Evolutionary conservation across 176 grass and related monocot genomes (phyloP).

Genomic region (Musa itinerans): DNA sequence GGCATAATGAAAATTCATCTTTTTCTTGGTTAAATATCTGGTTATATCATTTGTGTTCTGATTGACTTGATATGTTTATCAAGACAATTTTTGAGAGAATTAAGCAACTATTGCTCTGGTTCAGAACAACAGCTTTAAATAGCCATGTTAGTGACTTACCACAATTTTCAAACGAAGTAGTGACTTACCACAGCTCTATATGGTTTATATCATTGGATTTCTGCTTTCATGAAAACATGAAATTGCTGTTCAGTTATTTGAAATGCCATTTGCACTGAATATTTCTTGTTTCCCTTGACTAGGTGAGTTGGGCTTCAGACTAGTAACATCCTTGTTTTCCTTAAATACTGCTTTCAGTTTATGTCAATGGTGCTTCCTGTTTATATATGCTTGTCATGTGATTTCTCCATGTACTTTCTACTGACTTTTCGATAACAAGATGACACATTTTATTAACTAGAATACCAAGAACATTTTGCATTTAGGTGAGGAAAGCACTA

Average conservation of each 20-base stretch:
- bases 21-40: not conserved
- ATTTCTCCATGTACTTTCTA: too few relatives aligned
- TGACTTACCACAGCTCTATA: too few relatives aligned
- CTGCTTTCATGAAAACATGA: not conserved
- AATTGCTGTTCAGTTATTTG: too few relatives aligned
- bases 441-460: not conserved
- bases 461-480: not conserved
- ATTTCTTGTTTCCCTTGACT: too few relatives aligned
- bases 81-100: not conserved
- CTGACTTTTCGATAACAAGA: not conserved
- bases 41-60: not conserved
- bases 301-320: too few relatives aligned
- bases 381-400: too few relatives aligned
- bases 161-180: not conserved
- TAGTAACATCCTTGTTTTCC: too few relatives aligned
- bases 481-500: not conserved
- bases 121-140: not conserved
- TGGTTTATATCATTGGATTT: not conserved
- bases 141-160: not conserved
- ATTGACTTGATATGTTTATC: not conserved
- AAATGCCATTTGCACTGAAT: too few relatives aligned
- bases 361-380: too few relatives aligned
- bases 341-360: too few relatives aligned
- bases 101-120: not conserved
- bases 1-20: slow-evolving; percentile 1